A percentile compares a stretch with the other conserved stretches of the same genome.
Evolutionary conservation across 768 basidiomycete genomes (phyloP).

Genomic region (Termitomyces sp.): DNA sequence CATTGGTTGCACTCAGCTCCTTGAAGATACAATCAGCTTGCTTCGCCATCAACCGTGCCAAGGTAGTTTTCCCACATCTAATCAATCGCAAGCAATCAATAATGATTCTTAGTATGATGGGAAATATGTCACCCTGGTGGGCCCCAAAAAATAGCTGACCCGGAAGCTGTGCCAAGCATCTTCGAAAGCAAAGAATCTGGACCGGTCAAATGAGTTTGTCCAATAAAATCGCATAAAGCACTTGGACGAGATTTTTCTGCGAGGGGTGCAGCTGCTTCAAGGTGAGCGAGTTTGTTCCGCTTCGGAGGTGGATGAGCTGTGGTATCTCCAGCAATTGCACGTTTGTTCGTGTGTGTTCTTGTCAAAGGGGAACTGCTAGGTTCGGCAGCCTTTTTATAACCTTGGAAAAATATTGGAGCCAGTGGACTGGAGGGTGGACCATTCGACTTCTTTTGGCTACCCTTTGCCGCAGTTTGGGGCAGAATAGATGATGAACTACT

Average conservation of each 20-base stretch:
- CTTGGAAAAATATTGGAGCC: constrained; percentile 37
- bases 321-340: constrained; percentile 11
- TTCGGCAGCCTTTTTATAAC: constrained; percentile 12
- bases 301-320: constrained; percentile 8
- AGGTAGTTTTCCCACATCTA: constrained; percentile 71
- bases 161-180: constrained; percentile 44
- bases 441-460: constrained; percentile 11
- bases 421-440: constrained; percentile 20
- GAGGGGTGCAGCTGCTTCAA: constrained; percentile 40
- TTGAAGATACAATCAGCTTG: constrained; percentile 58
- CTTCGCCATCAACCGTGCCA: constrained; percentile 66
- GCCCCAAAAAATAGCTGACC: constrained; percentile 70
- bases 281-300: constrained; percentile 14
- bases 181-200: constrained; percentile 51
- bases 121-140: constrained; percentile 53
- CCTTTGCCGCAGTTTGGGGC: constrained; percentile 5
- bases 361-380: background rate
- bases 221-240: constrained; percentile 60
- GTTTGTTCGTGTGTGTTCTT: constrained; percentile 11
- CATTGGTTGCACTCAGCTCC: constrained; percentile 72
- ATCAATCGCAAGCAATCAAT: background rate
- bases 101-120: background rate
- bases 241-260: constrained; percentile 72
- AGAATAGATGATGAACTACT: constrained; percentile 1
- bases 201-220: constrained; percentile 61